These are phyloP conservation scores for Neurospora sp. DNA, from an alignment of 495 filamentous ascomycete genomes.

Conservation along the genomic window DNA sequence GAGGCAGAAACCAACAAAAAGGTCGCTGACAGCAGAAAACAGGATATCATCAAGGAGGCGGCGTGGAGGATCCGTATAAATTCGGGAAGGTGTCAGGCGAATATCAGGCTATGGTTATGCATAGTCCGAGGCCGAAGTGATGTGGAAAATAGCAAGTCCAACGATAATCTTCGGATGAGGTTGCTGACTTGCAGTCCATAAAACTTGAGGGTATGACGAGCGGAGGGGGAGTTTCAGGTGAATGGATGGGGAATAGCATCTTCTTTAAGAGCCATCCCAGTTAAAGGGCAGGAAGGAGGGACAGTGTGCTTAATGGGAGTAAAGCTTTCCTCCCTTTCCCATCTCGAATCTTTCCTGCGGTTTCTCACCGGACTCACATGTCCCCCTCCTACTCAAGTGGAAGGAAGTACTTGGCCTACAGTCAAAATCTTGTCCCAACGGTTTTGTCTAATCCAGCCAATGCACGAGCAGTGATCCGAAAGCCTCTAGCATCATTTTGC, in stretches of 20 bases:
- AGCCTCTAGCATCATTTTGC: neutral
- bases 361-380: neutral
- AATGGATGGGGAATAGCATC: neutral
- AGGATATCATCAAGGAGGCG: neutral
- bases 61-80: neutral
- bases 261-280: neutral
- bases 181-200: neutral
- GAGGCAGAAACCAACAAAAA: neutral
- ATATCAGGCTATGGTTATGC: neutral
- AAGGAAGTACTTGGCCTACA: neutral
- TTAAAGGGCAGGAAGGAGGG: neutral
- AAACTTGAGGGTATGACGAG: neutral
- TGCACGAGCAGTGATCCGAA: neutral
- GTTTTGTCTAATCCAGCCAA: neutral
- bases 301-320: neutral
- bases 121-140: neutral
- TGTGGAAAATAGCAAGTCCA: neutral
- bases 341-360: neutral
- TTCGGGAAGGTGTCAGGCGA: neutral
- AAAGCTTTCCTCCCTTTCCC: neutral
- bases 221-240: neutral
- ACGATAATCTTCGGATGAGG: neutral
- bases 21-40: neutral
- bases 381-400: neutral
- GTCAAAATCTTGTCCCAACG: neutral